Percentiles rank a stretch among this genome's conserved stretches.
phyloP scores from a whole-genome alignment of 1,284 basidiomycete species.

The Ceratobasidium sp. region DNA sequence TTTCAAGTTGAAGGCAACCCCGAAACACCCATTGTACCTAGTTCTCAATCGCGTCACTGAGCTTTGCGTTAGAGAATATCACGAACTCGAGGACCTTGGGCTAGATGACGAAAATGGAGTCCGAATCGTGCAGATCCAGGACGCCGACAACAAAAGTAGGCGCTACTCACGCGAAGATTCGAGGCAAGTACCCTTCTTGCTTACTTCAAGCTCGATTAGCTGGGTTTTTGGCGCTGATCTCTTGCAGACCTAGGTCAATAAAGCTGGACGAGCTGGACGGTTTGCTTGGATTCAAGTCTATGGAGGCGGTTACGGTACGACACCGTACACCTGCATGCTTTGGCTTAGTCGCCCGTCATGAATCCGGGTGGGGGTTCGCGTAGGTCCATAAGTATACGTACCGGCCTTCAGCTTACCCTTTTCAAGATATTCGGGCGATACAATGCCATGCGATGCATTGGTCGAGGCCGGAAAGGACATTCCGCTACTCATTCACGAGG shows the following conservation, averaged over 20 bases:
- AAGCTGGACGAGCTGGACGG: slow-evolving; percentile 7
- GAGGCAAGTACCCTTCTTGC: neutral
- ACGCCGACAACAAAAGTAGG: slow-evolving; percentile 57
- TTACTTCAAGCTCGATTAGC: neutral
- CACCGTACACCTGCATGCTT: slow-evolving; percentile 73
- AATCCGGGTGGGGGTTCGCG: slow-evolving; percentile 83
- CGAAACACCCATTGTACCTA: slow-evolving; percentile 70
- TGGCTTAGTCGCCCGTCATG: slow-evolving; percentile 72
- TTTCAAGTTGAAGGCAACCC: slow-evolving; percentile 64
- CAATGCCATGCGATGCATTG: slow-evolving; percentile 75
- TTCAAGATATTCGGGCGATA: slow-evolving; percentile 84
- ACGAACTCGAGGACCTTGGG: slow-evolving; percentile 72
- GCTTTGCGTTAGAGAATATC: slow-evolving; percentile 69
- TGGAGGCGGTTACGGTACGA: slow-evolving; percentile 31
- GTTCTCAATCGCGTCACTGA: slow-evolving; percentile 65
- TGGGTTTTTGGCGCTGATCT: neutral
- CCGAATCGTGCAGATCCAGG: slow-evolving; percentile 61
- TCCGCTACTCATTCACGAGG: slow-evolving; percentile 92
- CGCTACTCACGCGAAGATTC: slow-evolving; percentile 43
- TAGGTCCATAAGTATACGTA: slow-evolving; percentile 53
- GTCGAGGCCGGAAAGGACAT: slow-evolving; percentile 71
- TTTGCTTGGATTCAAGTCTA: slow-evolving; percentile 13
- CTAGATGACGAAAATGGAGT: slow-evolving; percentile 61
- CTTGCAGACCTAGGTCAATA: neutral
- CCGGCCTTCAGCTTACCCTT: slow-evolving; percentile 23